Base-by-base conservation (phyloP, 495 filamentous ascomycete genomes). In the Hypoxylon fragiforme region DNA sequence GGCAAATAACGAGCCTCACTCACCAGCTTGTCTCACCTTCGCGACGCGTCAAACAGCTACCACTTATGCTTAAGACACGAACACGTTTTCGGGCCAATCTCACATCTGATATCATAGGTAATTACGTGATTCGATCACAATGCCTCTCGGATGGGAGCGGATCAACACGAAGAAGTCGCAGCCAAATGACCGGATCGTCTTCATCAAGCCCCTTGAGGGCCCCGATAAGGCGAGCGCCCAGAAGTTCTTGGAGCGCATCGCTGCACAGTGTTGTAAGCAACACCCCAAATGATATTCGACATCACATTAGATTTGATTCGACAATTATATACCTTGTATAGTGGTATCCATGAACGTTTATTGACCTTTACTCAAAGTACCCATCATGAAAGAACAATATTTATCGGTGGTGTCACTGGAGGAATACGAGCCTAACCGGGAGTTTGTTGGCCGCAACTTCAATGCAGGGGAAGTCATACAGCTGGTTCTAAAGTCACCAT, bases 401-500 rank as follows among this genome's bases (percentile, higher is more conserved):
- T 72, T 92, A 41, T 76, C 78, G 13, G 81, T 92, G 48, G 86
- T 80, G 71, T 78, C 88, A 1, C 78, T 92, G 7, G 89, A 92
- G 64, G 88, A 92, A 65, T 87, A 87, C 65, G 79, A 82, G 22
- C 80, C 83, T 3, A 92, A 91, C 65, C 60, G 64, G 7, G 88
- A 92, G 60, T 92, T 92, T 62, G 74, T 83, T 18, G 87, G 87
- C 19, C 84, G 87, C 31, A 91, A 91, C 53, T 90, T 92, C 78
- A 92, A 92, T 60, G 85, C 84, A 13, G 89, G 89, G n/a, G 89
- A 91, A 68, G 81, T 88, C 31, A 80, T 92, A 42, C 88, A 92
- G 65, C 75, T 92, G 1, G 89, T 92, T 8, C 78, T 92, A 28
- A 84, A 83, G 59, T 77, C 84, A 3, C 77, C 74, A 0, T 76